Conservation (phyloP, 2,329 filamentous ascomycete species). For the Arthrobotrys entomopaga region DNA sequence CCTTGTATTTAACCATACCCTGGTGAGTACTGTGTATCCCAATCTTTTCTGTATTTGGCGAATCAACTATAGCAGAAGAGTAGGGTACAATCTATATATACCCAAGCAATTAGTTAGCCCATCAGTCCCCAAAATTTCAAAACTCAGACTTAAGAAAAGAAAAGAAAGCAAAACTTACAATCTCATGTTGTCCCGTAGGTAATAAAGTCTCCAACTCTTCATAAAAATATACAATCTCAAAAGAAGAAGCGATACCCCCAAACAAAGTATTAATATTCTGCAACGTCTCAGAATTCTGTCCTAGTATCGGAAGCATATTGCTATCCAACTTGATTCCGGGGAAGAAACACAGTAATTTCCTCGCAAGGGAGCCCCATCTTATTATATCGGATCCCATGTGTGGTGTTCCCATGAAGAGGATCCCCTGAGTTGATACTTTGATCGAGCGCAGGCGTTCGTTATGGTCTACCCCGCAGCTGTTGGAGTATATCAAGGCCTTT, state of each 20-base stretch:
- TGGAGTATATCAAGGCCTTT: slow-evolving; percentile 58
- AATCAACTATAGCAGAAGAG: slow-evolving; percentile 72
- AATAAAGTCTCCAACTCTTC: slow-evolving; percentile 77
- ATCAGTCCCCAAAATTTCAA: not conserved
- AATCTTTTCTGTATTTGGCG: slow-evolving; percentile 58
- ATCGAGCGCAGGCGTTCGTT: slow-evolving; percentile 59
- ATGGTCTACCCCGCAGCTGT: slow-evolving; percentile 57
- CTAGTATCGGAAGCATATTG: slow-evolving; percentile 75
- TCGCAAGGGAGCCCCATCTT: slow-evolving; percentile 74
- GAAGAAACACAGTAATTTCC: slow-evolving; percentile 74
- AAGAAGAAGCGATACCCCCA: slow-evolving; percentile 75
- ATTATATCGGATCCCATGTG: slow-evolving; percentile 76
- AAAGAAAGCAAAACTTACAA: slow-evolving; percentile 55
- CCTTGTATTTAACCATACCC: slow-evolving; percentile 77
- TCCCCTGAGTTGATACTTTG: slow-evolving; percentile 70
- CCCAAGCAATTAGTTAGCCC: not conserved
- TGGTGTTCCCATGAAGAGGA: slow-evolving; percentile 81
- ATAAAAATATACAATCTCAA: slow-evolving; percentile 76
- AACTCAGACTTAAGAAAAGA: too few species aligned
- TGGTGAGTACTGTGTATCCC: slow-evolving; percentile 79
- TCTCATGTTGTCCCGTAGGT: slow-evolving; percentile 56
- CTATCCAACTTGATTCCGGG: slow-evolving; percentile 75
- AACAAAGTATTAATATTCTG: slow-evolving; percentile 80
- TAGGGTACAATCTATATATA: slow-evolving; percentile 75
- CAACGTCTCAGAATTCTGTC: slow-evolving; percentile 77